Evolutionary conservation across 768 basidiomycete genomes (phyloP), one percentile per base, ranked within the genome.

Genomic region (Amanita pallidorosea): DNA sequence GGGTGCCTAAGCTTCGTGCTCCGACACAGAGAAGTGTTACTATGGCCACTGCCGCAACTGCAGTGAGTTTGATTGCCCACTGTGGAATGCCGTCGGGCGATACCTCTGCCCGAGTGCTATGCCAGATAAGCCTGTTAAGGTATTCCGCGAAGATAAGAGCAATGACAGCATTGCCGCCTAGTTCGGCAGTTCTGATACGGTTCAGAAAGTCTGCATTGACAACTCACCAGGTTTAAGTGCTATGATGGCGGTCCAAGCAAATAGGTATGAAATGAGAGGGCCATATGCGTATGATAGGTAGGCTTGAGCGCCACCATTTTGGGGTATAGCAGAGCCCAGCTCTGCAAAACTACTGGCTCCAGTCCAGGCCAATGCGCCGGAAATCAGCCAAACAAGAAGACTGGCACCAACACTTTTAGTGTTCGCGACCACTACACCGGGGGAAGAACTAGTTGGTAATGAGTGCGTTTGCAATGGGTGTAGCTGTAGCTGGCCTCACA

Each of bases 281-380:
- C 87, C 89, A 61, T 89, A 96, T 35, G 92, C 80, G 61, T 94
- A 94, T 20, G 83, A 80, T 20, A 96, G 78, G 64, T 96, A 96
- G 13, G 92, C 76, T 59, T 88, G 85, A 7, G 79, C 76, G 40
- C 80, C 81, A 36, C 79, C 80, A 57, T 80, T 81, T 51, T 88
- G 67, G 13, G 91, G 91, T 61, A 95, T 89, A 35, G 87, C 86
- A 38, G 83, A 84, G 47, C 94, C 95, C 52, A 96, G 72, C 65
- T 96, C 92, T 7, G 91, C 91, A 62, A 84, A 96, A 61, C 88
- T 92, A 64, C 88, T 92, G 23, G 91, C 92, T 17, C 95, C 95
- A 3, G 95, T 96, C 95, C 94, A 97, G 5, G 80, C 89, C 8
- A 98, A 70, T 20, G 94, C 49, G 5, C 93, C 95, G 49, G 88